These are phyloP conservation scores for Onygenales sp. DNA, from an alignment of 2,329 filamentous ascomycete genomes.

Conservation along the genomic window DNA sequence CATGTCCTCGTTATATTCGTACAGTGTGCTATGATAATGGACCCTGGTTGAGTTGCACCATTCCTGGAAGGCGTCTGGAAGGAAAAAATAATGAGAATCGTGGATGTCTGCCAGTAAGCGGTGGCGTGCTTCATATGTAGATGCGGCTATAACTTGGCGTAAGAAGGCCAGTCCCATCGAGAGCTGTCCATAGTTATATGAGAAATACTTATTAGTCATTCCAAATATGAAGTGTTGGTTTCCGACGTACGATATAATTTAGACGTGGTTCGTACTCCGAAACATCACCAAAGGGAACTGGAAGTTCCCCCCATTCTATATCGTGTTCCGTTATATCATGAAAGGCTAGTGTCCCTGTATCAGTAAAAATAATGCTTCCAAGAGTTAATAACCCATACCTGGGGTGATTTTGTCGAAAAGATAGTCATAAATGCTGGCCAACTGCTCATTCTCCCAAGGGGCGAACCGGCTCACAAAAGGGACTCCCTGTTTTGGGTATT, in stretches of 20 bases:
- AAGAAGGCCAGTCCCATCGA: slow-evolving; percentile 1
- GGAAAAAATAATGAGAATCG: too few species aligned
- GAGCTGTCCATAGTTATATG: background rate
- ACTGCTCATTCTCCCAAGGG: slow-evolving; percentile 15
- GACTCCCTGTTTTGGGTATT: background rate
- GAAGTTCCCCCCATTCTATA: slow-evolving; percentile 5
- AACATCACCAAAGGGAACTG: background rate
- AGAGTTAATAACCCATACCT: slow-evolving; percentile 2
- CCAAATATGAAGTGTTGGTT: too few species aligned
- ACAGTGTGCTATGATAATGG: background rate
- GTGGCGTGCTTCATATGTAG: too few species aligned
- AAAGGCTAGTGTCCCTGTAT: too few species aligned
- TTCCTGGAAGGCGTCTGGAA: too few species aligned
- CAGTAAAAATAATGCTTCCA: slow-evolving; percentile 3
- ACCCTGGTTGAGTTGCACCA: too few species aligned
- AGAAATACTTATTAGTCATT: too few species aligned
- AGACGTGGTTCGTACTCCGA: background rate
- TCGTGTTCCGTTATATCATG: slow-evolving; percentile 6
- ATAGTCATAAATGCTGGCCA: slow-evolving; percentile 14
- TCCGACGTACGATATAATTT: too few species aligned
- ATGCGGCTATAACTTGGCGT: too few species aligned
- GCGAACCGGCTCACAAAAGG: slow-evolving; percentile 11
- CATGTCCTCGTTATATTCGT: too few species aligned
- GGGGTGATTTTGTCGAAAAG: slow-evolving; percentile 7
- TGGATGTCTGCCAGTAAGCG: too few species aligned